phyloP scores from a whole-genome alignment of 2,329 filamentous ascomycete genomes.

The Geosmithia flava region DNA sequence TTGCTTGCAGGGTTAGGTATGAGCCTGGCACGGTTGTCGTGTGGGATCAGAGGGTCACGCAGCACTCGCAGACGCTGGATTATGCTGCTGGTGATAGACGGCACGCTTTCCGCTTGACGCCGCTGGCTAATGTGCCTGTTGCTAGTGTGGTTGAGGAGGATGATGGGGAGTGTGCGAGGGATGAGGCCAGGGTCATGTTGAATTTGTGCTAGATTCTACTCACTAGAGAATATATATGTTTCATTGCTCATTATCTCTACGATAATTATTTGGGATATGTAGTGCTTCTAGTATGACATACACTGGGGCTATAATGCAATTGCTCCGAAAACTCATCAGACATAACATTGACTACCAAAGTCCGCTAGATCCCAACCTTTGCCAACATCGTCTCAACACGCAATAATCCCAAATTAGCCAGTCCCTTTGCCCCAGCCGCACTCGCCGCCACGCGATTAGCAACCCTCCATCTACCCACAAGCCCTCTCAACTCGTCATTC shows the following conservation, averaged over 20 bases:
- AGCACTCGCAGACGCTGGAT: constrained; percentile 63
- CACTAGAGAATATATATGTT: too few species aligned
- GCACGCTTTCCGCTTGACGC: constrained; percentile 64
- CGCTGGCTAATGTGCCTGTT: constrained; percentile 50
- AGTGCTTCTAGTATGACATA: too few species aligned
- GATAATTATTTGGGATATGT: too few species aligned
- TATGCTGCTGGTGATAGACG: constrained; percentile 14
- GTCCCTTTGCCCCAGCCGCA: background rate
- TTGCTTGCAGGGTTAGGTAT: constrained; percentile 60
- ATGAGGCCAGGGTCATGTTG: background rate
- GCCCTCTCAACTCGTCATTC: background rate
- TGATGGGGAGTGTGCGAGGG: background rate
- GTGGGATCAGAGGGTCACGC: constrained; percentile 68
- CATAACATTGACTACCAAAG: too few species aligned
- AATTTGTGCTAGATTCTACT: background rate
- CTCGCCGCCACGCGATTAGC: background rate
- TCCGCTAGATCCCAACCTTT: background rate
- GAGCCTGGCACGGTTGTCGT: constrained; percentile 61
- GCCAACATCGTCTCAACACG: background rate
- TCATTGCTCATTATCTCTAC: too few species aligned
- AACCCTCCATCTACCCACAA: background rate
- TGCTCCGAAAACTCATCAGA: too few species aligned
- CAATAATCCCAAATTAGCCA: background rate
- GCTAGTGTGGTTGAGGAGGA: background rate
- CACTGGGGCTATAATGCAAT: too few species aligned